Conservation (phyloP, 768 basidiomycete species). For the Boletus insuetus region DNA sequence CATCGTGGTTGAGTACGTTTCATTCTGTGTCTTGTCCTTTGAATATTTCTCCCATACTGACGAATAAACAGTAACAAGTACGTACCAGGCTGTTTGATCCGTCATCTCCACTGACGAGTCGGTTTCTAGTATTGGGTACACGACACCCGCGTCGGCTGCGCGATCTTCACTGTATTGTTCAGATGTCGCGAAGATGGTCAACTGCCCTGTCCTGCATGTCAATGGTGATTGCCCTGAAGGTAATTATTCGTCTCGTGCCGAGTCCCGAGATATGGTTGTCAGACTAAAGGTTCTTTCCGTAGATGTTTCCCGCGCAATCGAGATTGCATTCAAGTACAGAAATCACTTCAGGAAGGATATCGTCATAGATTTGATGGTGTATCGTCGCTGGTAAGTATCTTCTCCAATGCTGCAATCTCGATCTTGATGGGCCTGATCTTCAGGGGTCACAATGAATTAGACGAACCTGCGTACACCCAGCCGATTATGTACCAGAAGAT, state of each 20-base stretch:
- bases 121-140: conserved; percentile 78
- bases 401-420: neutral
- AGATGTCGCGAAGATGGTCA: conserved; percentile 87
- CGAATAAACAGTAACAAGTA: conserved; percentile 55
- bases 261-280: neutral
- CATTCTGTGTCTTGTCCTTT: neutral
- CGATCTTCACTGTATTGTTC: conserved; percentile 88
- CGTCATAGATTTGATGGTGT: conserved; percentile 86
- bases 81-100: conserved; percentile 5
- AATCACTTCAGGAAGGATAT: conserved; percentile 90
- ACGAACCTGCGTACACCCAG: conserved; percentile 83
- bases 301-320: conserved; percentile 85
- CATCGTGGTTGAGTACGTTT: conserved; percentile 82
- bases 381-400: conserved; percentile 66
- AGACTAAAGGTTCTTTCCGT: neutral
- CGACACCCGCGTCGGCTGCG: conserved; percentile 81
- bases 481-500: conserved; percentile 93
- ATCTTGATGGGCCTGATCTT: neutral
- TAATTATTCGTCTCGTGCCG: conserved; percentile 1
- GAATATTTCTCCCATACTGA: neutral
- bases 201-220: conserved; percentile 84
- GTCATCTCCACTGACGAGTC: neutral
- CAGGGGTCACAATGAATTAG: conserved; percentile 88
- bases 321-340: conserved; percentile 85
- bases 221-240: conserved; percentile 93